phyloP scores from a whole-genome alignment of 495 filamentous ascomycete species.

The Penicillium lividum region DNA sequence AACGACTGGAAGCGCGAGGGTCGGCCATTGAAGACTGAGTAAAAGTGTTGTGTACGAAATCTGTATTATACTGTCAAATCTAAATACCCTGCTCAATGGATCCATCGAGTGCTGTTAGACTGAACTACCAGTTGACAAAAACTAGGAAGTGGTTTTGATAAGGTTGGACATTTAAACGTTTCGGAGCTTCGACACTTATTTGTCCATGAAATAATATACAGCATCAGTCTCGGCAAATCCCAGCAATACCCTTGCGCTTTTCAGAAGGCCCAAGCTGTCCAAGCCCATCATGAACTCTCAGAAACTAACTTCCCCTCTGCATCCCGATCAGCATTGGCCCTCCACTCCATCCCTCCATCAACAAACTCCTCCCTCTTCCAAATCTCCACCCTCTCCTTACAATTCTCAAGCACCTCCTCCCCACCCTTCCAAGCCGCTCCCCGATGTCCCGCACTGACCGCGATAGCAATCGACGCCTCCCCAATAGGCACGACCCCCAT shows the following conservation, averaged over 20 bases:
- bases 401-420: slow-evolving; percentile 85
- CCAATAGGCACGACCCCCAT: slow-evolving; percentile 81
- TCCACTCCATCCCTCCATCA: slow-evolving; percentile 79
- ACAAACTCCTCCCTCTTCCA: slow-evolving; percentile 97
- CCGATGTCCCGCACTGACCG: slow-evolving; percentile 83
- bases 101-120: background rate
- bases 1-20: slow-evolving; percentile 77
- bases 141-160: background rate
- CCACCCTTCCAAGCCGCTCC: slow-evolving; percentile 84
- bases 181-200: too few relatives aligned
- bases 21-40: slow-evolving; percentile 45
- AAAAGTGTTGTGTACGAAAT: slow-evolving; percentile 23
- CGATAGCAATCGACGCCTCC: slow-evolving; percentile 91
- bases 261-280: background rate
- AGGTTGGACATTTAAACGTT: too few relatives aligned
- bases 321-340: slow-evolving; percentile 82
- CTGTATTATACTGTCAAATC: slow-evolving; percentile 33
- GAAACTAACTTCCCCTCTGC: slow-evolving; percentile 40
- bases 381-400: slow-evolving; percentile 84
- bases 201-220: background rate
- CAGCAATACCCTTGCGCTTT: too few relatives aligned
- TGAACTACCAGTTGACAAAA: background rate
- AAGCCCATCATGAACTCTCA: slow-evolving; percentile 1
- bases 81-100: slow-evolving; percentile 33
- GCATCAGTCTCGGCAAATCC: background rate